A percentile compares a stretch with the other conserved stretches of the same genome.
These are phyloP conservation scores for Hymenotorrendiella dingleyae DNA, from an alignment of 2,329 filamentous ascomycete genomes.

Conservation along the genomic window DNA sequence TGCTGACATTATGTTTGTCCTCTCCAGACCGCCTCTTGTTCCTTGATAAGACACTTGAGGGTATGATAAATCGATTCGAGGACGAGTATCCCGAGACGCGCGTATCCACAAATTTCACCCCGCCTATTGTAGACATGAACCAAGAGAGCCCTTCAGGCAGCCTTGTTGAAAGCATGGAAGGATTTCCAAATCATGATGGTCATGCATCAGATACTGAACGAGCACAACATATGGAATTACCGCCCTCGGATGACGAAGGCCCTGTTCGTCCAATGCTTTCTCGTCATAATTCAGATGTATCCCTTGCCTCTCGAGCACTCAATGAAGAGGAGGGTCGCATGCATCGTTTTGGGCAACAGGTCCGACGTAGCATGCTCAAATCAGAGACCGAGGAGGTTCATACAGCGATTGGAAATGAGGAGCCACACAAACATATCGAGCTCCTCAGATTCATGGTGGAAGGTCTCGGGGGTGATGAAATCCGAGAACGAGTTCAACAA, in stretches of 20 bases:
- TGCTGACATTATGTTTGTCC: constrained; percentile 11
- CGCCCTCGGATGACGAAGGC: constrained; percentile 37
- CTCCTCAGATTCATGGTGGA: constrained; percentile 58
- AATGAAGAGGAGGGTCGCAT: constrained; percentile 65
- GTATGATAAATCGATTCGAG: constrained; percentile 93
- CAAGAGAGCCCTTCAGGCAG: constrained; percentile 11
- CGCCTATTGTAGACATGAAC: constrained; percentile 10
- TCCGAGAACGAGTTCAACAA: constrained; percentile 46
- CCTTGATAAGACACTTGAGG: constrained; percentile 79
- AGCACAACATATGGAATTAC: constrained; percentile 19
- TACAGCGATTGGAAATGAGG: constrained; percentile 35
- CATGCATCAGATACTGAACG: constrained; percentile 20
- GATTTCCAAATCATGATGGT: constrained; percentile 9
- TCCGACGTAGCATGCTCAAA: constrained; percentile 57
- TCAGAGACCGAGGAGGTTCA: constrained; percentile 21
- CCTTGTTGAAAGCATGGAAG: constrained; percentile 8
- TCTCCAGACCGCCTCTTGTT: constrained; percentile 66
- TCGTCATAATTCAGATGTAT: constrained; percentile 61
- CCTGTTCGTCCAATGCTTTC: constrained; percentile 39
- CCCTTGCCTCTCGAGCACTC: constrained; percentile 57
- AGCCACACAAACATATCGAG: constrained; percentile 27
- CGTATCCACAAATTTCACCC: constrained; percentile 15
- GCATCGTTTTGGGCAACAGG: constrained; percentile 60
- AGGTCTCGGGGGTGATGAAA: constrained; percentile 53
- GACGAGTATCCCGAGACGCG: constrained; percentile 92